These are phyloP conservation scores for Trichophyton equinum DNA, from an alignment of 2,329 filamentous ascomycete genomes.

Conservation along the genomic window DNA sequence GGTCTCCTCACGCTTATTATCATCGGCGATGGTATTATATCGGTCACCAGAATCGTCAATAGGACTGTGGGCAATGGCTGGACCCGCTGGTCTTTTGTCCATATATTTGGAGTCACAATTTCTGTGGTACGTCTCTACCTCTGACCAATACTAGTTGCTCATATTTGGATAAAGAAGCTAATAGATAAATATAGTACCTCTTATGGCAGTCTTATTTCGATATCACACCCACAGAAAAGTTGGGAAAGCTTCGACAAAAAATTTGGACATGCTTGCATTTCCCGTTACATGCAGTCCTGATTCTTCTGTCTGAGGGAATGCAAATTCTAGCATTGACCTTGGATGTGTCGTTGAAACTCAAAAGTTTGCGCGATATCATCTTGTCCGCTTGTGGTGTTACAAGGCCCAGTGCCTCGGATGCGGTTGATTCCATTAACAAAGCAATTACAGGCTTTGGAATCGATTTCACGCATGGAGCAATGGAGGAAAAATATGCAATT, in stretches of 20 bases:
- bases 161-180: background rate
- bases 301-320: conserved; percentile 52
- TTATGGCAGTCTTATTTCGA: conserved; percentile 53
- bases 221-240: conserved; percentile 39
- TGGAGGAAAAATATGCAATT: conserved; percentile 24
- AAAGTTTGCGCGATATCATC: conserved; percentile 29
- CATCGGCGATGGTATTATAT: conserved; percentile 53
- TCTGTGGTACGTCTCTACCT: conserved; percentile 23
- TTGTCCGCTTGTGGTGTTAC: conserved; percentile 29
- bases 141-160: background rate
- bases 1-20: conserved; percentile 53
- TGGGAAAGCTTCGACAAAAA: conserved; percentile 46
- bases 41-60: conserved; percentile 45
- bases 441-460: conserved; percentile 32
- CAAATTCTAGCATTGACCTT: conserved; percentile 43
- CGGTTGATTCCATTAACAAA: conserved; percentile 24
- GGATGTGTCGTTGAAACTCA: conserved; percentile 31
- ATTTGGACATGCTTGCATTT: conserved; percentile 28
- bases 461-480: conserved; percentile 24
- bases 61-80: conserved; percentile 34
- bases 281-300: conserved; percentile 31
- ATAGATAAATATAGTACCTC: conserved; percentile 31
- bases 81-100: conserved; percentile 30
- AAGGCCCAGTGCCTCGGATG: conserved; percentile 18
- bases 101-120: conserved; percentile 27